These are phyloP conservation scores for Populus ilicifolia DNA, from an alignment of 345 rosid species.

Conservation along the genomic window DNA sequence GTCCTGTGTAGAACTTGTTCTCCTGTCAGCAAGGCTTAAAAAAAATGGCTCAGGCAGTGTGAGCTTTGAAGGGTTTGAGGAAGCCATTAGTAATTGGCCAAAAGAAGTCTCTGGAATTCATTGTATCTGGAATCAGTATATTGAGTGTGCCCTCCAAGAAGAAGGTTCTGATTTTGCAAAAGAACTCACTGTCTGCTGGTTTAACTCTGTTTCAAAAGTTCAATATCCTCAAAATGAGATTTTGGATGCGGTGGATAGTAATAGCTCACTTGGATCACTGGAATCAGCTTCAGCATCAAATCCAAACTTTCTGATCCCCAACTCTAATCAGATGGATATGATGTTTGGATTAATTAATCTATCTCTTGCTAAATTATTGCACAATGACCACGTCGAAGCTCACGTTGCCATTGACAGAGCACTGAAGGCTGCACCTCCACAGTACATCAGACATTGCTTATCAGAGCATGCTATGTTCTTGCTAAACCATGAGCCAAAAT, in stretches of 20 bases:
- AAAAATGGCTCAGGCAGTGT: constrained; percentile 31
- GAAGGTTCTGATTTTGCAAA: constrained; percentile 49
- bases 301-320: constrained; percentile 16
- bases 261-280: constrained; percentile 15
- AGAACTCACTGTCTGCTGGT: constrained; percentile 67
- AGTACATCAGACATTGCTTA: constrained; percentile 49
- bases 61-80: constrained; percentile 54
- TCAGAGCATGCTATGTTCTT: constrained; percentile 66
- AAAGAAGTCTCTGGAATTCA: constrained; percentile 60
- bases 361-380: constrained; percentile 55
- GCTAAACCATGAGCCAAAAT: constrained; percentile 33
- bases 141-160: constrained; percentile 55
- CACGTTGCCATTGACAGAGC: constrained; percentile 53
- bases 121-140: constrained; percentile 90
- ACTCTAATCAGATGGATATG: constrained; percentile 39
- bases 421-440: constrained; percentile 43
- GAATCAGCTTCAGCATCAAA: constrained; percentile 33
- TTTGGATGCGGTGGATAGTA: constrained; percentile 18
- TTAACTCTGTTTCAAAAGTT: constrained; percentile 45
- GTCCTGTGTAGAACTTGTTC: constrained; percentile 59
- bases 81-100: constrained; percentile 61
- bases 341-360: constrained; percentile 80
- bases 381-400: constrained; percentile 49
- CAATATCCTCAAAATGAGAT: constrained; percentile 21
- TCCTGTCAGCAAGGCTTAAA: constrained; percentile 57